A percentile compares a stretch with the other conserved stretches of the same genome.
phyloP scores from a whole-genome alignment of 176 grass and related monocot species.

The Ensete glaucum region DNA sequence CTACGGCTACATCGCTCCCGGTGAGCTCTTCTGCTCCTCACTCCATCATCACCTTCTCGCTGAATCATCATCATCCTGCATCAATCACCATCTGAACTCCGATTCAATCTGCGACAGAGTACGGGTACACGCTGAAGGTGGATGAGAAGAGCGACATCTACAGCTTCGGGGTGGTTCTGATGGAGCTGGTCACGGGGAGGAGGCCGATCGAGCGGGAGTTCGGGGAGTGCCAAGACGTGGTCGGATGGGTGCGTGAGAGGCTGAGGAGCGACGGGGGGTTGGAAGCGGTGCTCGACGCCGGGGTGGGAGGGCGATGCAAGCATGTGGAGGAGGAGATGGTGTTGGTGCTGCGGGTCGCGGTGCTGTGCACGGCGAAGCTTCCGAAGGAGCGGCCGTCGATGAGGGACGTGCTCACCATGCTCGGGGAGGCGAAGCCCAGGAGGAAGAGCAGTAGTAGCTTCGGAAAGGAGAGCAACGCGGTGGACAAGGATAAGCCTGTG shows the following conservation, averaged over 20 bases:
- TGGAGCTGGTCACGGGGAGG: conserved; percentile 71
- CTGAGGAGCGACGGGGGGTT: conserved; percentile 45
- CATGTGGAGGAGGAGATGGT: conserved; percentile 90
- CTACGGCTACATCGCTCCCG: conserved; percentile 87
- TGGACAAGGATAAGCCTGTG: conserved; percentile 80
- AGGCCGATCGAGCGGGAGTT: conserved; percentile 58
- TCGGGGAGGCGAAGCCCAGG: conserved; percentile 75
- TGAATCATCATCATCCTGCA: no score
- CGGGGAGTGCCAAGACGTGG: conserved; percentile 72
- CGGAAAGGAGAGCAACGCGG: neutral
- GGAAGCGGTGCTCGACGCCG: conserved; percentile 38
- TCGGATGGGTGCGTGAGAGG: conserved; percentile 65
- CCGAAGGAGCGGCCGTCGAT: conserved; percentile 68
- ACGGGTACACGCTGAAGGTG: conserved; percentile 89
- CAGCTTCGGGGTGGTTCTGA: conserved; percentile 85
- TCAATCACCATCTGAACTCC: neutral
- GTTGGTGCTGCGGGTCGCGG: conserved; percentile 59
- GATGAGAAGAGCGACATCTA: conserved; percentile 96
- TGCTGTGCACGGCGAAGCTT: conserved; percentile 74
- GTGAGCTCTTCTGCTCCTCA: conserved; percentile 17
- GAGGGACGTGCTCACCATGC: conserved; percentile 86
- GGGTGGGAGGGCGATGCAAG: conserved; percentile 42
- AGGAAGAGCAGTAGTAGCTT: conserved; percentile 66
- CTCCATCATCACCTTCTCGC: neutral
- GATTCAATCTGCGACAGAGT: conserved; percentile 31